A percentile compares a stretch with the other conserved stretches of the same genome.
phyloP scores from a whole-genome alignment of 106 monocot genomes.

The Acanthochlamys bracteata region DNA sequence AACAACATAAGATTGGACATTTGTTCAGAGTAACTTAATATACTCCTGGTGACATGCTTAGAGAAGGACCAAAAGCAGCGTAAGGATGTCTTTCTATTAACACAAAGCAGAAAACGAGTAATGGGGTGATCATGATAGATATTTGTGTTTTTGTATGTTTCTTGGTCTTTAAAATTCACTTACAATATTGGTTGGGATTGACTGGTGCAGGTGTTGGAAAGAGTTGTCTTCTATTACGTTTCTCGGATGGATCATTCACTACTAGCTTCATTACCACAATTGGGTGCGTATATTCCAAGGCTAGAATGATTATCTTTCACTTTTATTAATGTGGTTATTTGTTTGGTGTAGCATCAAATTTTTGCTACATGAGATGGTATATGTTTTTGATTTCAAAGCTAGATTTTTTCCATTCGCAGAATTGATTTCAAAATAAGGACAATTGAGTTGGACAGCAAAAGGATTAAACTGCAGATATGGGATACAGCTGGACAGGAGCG shows the following conservation, averaged over 20 bases:
- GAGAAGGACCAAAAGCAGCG: too few species aligned
- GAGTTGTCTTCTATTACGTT: conserved; percentile 77
- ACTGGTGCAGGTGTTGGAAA: conserved; percentile 58
- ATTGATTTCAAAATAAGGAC: conserved; percentile 82
- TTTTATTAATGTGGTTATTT: neutral
- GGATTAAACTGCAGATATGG: conserved; percentile 74
- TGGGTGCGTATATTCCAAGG: conserved; percentile 22
- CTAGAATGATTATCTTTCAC: neutral
- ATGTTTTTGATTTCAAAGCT: neutral
- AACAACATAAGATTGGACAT: too few species aligned
- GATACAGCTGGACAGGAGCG: conserved; percentile 74
- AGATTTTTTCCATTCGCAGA: conserved; percentile 16
- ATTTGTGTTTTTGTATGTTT: too few species aligned
- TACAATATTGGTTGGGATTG: too few species aligned
- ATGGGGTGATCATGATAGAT: too few species aligned
- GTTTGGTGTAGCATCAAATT: neutral
- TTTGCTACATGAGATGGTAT: neutral
- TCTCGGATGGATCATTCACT: conserved; percentile 80
- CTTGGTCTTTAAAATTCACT: too few species aligned
- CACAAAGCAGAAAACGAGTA: too few species aligned
- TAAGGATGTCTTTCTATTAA: too few species aligned
- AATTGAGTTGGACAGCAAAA: conserved; percentile 64
- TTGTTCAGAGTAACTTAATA: too few species aligned
- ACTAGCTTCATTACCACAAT: conserved; percentile 81
- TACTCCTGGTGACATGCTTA: too few species aligned